These are phyloP conservation scores for Xylariaceae sp. DNA, from an alignment of 2,329 filamentous ascomycete species.

Conservation along the genomic window DNA sequence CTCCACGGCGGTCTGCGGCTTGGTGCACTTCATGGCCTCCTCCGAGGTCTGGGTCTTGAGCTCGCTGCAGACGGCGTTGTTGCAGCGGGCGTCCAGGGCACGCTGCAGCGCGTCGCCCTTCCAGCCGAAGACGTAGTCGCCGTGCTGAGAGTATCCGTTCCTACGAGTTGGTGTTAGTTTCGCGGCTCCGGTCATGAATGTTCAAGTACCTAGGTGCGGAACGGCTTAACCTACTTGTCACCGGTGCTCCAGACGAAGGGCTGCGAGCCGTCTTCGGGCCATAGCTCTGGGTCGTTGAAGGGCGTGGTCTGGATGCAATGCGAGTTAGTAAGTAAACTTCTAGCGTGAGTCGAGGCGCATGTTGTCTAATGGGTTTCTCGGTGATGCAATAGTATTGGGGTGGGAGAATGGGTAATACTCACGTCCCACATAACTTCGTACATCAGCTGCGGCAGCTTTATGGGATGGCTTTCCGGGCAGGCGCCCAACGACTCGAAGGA, in stretches of 20 bases:
- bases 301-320: conserved; percentile 21
- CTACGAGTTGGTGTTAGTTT: conserved; percentile 3
- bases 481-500: conserved; percentile 40
- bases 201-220: background rate
- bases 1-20: conserved; percentile 30
- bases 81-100: conserved; percentile 43
- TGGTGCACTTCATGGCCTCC: conserved; percentile 32
- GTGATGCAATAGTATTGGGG: background rate
- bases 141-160: conserved; percentile 35
- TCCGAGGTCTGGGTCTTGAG: conserved; percentile 33
- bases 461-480: conserved; percentile 54
- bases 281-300: conserved; percentile 34
- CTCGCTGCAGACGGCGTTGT: conserved; percentile 35
- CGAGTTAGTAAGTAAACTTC: background rate
- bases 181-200: no score
- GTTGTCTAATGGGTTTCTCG: no score
- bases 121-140: conserved; percentile 48
- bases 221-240: conserved; percentile 30
- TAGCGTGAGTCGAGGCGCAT: background rate
- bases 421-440: conserved; percentile 60
- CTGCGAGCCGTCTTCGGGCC: conserved; percentile 36
- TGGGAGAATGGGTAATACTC: conserved; percentile 15
- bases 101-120: conserved; percentile 44
- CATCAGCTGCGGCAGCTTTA: conserved; percentile 61
- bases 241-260: conserved; percentile 35